Evolutionary conservation across 352 stramenopile species (phyloP).

Genomic region (Thalassiosira mediterranea): DNA sequence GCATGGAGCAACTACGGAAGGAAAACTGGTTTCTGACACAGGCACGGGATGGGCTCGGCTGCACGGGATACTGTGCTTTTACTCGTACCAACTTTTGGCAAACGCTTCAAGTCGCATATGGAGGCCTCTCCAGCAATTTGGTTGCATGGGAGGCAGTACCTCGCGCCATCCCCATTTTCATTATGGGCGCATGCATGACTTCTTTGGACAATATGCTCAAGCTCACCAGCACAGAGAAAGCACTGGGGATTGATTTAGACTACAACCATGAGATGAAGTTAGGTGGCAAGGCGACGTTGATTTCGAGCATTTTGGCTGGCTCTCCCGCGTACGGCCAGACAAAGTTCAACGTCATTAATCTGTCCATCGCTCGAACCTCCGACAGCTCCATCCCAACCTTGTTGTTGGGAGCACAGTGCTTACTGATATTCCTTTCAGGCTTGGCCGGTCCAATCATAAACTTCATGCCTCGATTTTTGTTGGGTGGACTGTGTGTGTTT

Average conservation of each 20-base stretch:
- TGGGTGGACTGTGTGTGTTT: slow-evolving; percentile 17
- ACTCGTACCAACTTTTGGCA: slow-evolving; percentile 8
- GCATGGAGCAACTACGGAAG: slow-evolving; percentile 9
- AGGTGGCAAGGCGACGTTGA: slow-evolving; percentile 5
- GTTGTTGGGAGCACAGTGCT: background rate
- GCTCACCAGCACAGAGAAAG: slow-evolving; percentile 20
- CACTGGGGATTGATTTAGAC: slow-evolving; percentile 15
- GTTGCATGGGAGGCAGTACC: slow-evolving; percentile 12
- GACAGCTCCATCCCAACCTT: slow-evolving; percentile 10
- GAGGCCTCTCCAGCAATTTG: slow-evolving; percentile 2
- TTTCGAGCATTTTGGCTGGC: slow-evolving; percentile 5
- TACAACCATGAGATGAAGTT: slow-evolving; percentile 22
- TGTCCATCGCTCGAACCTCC: slow-evolving; percentile 7
- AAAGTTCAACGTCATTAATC: slow-evolving; percentile 26
- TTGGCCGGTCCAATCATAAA: slow-evolving; percentile 11
- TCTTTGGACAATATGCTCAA: slow-evolving; percentile 18
- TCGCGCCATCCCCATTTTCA: slow-evolving; percentile 12
- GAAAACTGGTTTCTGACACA: slow-evolving; percentile 16
- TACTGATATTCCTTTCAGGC: slow-evolving; percentile 13
- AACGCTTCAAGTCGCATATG: slow-evolving; percentile 7
- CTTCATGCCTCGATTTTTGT: slow-evolving; percentile 14
- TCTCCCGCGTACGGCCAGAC: slow-evolving; percentile 14
- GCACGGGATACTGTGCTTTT: background rate
- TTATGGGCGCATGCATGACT: slow-evolving; percentile 17
- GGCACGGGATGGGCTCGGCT: background rate